Percentiles rank a stretch among this genome's conserved stretches.
Conservation (phyloP, 1,139 yeast genomes). For the Geotrichum fermentans region DNA sequence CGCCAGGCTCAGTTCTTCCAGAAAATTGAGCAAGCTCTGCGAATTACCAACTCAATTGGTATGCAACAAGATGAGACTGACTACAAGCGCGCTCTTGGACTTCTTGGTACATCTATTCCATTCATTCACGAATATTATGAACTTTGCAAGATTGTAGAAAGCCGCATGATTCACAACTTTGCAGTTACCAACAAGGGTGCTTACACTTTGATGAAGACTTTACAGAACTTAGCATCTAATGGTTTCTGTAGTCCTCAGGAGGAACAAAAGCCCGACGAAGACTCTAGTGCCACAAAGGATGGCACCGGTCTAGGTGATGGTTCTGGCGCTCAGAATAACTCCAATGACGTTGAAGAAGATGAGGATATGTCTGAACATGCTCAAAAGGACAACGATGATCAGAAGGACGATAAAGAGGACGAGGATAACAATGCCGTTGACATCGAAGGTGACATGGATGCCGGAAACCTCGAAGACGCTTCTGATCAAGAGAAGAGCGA, state of each 20-base stretch:
- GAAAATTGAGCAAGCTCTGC: conserved; percentile 16
- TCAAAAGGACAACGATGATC: conserved; percentile 74
- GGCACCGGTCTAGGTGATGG: conserved; percentile 99
- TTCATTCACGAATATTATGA: conserved; percentile 32
- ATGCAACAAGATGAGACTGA: conserved; percentile 31
- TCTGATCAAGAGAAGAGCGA: conserved; percentile 56
- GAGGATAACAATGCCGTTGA: conserved; percentile 71
- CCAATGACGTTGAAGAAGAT: conserved; percentile 86
- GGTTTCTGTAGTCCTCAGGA: conserved; percentile 95
- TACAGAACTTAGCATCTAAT: conserved; percentile 62
- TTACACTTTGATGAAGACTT: conserved; percentile 51
- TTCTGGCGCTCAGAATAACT: conserved; percentile 74
- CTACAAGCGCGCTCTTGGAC: conserved; percentile 34
- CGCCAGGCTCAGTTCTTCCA: conserved; percentile 17
- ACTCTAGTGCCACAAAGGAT: conserved; percentile 45
- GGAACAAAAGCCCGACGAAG: conserved; percentile 61
- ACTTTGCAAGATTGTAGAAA: conserved; percentile 26
- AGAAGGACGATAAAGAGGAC: conserved; percentile 57
- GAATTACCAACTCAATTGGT: conserved; percentile 13
- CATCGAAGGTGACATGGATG: conserved; percentile 91
- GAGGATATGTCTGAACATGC: conserved; percentile 89
- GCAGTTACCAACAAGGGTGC: conserved; percentile 55
- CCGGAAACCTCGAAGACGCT: conserved; percentile 77
- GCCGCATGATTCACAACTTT: conserved; percentile 23
- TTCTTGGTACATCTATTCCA: conserved; percentile 38